Evolutionary conservation across 176 grass and related monocot genomes (phyloP).

Genomic region (Phyllostachys edulis): DNA sequence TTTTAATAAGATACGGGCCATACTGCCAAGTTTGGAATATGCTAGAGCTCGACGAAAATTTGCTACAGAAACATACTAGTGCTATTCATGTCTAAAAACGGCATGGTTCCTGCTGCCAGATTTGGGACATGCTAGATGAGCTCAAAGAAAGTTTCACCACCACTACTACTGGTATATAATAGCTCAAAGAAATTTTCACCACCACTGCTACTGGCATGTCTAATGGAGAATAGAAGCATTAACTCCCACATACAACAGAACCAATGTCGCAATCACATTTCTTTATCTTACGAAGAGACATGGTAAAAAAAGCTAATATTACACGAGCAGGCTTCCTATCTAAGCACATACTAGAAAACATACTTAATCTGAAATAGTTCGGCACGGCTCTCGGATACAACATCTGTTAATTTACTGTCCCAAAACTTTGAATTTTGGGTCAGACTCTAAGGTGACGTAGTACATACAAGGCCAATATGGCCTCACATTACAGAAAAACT

Average conservation of each 20-base stretch:
- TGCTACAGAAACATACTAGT: background rate
- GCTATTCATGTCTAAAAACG: background rate
- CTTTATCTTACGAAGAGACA: conserved; percentile 25
- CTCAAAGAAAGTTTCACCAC: background rate
- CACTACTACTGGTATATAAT: background rate
- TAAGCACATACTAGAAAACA: conserved; percentile 21
- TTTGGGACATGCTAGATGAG: background rate
- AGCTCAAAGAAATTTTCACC: background rate
- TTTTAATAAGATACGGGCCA: background rate
- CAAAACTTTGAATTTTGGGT: conserved; percentile 7
- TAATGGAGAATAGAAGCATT: background rate
- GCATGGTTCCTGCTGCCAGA: too few species aligned
- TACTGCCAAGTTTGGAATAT: background rate
- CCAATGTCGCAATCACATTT: conserved; percentile 8
- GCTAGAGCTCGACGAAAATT: background rate
- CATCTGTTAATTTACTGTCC: conserved; percentile 20
- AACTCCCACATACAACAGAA: conserved; percentile 2
- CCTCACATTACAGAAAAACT: conserved; percentile 22
- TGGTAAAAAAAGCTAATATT: conserved; percentile 2
- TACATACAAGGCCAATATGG: conserved; percentile 30
- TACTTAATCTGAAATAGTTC: background rate
- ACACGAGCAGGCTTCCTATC: conserved; percentile 38
- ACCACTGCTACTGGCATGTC: background rate
- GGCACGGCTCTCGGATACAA: conserved; percentile 17
- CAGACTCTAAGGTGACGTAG: conserved; percentile 7